Evolutionary conservation across 192 early-diverging fungal species (phyloP).

Genomic region (Podila clonocystis): DNA sequence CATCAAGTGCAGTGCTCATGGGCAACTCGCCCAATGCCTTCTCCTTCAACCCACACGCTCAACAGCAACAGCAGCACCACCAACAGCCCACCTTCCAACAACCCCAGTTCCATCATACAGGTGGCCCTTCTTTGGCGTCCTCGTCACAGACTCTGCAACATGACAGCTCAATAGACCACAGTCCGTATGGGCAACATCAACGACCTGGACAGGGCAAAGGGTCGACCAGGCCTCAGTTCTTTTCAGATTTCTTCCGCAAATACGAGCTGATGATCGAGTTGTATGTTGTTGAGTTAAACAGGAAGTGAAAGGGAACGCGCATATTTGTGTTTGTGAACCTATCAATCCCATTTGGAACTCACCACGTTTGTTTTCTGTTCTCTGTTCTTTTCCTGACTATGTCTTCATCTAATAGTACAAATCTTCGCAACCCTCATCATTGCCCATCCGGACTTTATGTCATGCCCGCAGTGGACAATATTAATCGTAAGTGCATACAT

Average conservation of each 20-base stretch:
- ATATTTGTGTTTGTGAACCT: too few relatives aligned
- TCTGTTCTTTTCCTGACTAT: not conserved
- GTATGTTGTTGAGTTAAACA: constrained; percentile 48
- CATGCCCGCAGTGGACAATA: constrained; percentile 76
- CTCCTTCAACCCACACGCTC: not conserved
- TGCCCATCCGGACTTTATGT: constrained; percentile 90
- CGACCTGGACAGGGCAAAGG: constrained; percentile 3
- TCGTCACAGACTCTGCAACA: not conserved
- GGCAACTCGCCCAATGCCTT: not conserved
- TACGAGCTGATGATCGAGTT: constrained; percentile 81
- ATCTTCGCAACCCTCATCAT: constrained; percentile 79
- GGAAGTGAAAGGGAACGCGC: not conserved
- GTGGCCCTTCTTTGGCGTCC: not conserved
- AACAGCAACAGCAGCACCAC: not conserved
- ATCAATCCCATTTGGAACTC: not conserved
- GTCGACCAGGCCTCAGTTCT: constrained; percentile 27
- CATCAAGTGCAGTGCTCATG: constrained; percentile 1
- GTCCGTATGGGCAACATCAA: constrained; percentile 2
- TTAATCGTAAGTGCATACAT: constrained; percentile 60
- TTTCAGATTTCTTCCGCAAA: constrained; percentile 59
- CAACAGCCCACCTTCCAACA: not conserved
- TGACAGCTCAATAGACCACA: not conserved
- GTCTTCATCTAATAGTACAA: constrained; percentile 60
- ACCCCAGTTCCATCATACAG: not conserved
- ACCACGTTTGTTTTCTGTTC: not conserved